A percentile compares a stretch with the other conserved stretches of the same genome.
Conservation (phyloP, 2,329 filamentous ascomycete genomes). For the Acrocalymma vagum region DNA sequence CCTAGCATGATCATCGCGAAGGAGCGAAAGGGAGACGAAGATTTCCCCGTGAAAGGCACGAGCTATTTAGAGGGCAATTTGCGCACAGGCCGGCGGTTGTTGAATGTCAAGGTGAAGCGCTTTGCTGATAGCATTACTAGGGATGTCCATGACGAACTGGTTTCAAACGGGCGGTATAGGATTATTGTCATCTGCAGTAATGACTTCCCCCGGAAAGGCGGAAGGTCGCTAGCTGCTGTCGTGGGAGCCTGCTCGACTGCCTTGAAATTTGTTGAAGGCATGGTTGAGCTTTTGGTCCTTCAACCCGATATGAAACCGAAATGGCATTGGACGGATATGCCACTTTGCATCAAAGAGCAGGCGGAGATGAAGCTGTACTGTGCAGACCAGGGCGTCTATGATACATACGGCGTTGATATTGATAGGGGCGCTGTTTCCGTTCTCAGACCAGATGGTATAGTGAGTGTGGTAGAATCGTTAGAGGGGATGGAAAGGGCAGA, state of each 20-base stretch:
- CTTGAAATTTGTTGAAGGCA: not conserved
- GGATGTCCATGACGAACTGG: not conserved
- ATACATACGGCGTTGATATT: not conserved
- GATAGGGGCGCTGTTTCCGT: not conserved
- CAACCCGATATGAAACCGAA: not conserved
- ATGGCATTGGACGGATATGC: not conserved
- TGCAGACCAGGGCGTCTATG: not conserved
- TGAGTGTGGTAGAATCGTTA: no score
- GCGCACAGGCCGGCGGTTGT: conserved; percentile 1
- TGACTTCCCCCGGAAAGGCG: not conserved
- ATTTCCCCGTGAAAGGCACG: not conserved
- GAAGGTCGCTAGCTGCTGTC: not conserved
- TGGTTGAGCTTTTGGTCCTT: not conserved
- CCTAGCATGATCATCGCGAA: conserved; percentile 1
- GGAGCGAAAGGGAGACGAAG: not conserved
- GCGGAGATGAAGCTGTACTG: not conserved
- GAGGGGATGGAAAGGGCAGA: no score
- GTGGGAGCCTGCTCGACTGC: not conserved
- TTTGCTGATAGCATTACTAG: not conserved
- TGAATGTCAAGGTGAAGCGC: conserved; percentile 2
- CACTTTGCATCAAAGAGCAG: not conserved
- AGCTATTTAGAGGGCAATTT: not conserved
- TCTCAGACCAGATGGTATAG: not conserved
- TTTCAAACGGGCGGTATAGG: not conserved
- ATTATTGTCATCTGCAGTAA: conserved; percentile 1